phyloP scores from a whole-genome alignment of 1,139 yeast species.

The Scheffersomyces titani region DNA sequence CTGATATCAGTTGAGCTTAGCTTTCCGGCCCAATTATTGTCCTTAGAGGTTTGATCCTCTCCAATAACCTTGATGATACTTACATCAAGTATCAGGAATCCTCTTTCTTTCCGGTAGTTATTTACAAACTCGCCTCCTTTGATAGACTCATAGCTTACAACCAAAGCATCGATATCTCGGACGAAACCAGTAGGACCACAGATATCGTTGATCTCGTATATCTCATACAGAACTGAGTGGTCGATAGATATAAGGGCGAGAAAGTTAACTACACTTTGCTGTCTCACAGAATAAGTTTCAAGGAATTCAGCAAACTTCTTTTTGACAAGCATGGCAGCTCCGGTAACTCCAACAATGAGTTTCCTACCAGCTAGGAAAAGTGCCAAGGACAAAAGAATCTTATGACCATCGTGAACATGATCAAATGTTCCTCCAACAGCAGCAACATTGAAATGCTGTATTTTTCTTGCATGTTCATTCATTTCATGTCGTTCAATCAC shows the following conservation, averaged over 20 bases:
- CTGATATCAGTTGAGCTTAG: constrained; percentile 75
- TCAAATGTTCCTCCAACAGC: constrained; percentile 98
- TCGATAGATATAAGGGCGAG: constrained; percentile 36
- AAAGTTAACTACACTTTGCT: constrained; percentile 47
- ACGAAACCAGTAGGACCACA: constrained; percentile 95
- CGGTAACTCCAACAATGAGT: constrained; percentile 84
- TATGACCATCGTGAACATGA: constrained; percentile 95
- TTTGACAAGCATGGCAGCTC: constrained; percentile 67
- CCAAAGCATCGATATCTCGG: constrained; percentile 71
- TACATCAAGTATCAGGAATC: constrained; percentile 54
- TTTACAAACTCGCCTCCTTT: constrained; percentile 78
- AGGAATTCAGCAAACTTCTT: constrained; percentile 72
- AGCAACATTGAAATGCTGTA: constrained; percentile 7
- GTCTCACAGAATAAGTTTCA: constrained; percentile 59
- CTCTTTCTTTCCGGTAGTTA: constrained; percentile 55
- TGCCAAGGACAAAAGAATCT: constrained; percentile 74
- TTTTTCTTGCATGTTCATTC: not conserved
- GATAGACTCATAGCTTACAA: constrained; percentile 78
- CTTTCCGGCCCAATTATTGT: constrained; percentile 62
- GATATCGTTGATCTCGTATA: constrained; percentile 71
- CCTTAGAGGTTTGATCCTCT: constrained; percentile 41
- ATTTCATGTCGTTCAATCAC: not conserved
- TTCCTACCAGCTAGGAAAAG: constrained; percentile 56
- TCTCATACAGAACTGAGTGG: constrained; percentile 21
- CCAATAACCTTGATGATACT: constrained; percentile 74